Evolutionary conservation across 495 filamentous ascomycete genomes (phyloP).

Genomic region (Penicillium desertorum): DNA sequence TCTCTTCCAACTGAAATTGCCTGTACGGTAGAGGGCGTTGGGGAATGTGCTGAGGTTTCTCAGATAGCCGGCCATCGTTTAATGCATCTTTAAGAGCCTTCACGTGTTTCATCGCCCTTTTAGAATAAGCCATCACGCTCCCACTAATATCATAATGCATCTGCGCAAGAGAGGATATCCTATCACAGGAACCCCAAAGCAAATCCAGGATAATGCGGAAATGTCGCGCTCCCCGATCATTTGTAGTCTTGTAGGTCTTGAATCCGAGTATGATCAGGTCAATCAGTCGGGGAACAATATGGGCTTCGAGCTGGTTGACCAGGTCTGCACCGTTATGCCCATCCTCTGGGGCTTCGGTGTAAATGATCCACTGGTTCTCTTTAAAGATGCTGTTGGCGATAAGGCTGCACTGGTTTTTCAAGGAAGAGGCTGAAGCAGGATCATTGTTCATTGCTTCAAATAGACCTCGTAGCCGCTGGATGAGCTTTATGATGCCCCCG

Average conservation of each 20-base stretch:
- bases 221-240: conserved; percentile 2
- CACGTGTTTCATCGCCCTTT: not conserved
- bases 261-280: conserved; percentile 23
- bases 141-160: not conserved
- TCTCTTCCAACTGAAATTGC: conserved; percentile 1
- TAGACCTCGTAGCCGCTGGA: not conserved
- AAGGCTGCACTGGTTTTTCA: conserved; percentile 1
- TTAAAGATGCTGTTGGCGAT: conserved; percentile 11
- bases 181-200: conserved; percentile 16
- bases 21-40: not conserved
- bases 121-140: not conserved
- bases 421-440: not conserved
- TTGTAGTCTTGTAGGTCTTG: conserved; percentile 17
- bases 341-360: conserved; percentile 6
- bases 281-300: conserved; percentile 26
- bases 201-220: conserved; percentile 17
- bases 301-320: conserved; percentile 25
- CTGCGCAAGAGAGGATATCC: conserved; percentile 7
- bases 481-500: conserved; percentile 1
- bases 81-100: conserved; percentile 11
- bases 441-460: not conserved
- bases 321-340: conserved; percentile 4
- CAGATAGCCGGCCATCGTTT: conserved; percentile 1
- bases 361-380: conserved; percentile 4
- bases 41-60: not conserved